Conservation (phyloP, 2,329 filamentous ascomycete species). For the Monosporascus cannonballus region DNA sequence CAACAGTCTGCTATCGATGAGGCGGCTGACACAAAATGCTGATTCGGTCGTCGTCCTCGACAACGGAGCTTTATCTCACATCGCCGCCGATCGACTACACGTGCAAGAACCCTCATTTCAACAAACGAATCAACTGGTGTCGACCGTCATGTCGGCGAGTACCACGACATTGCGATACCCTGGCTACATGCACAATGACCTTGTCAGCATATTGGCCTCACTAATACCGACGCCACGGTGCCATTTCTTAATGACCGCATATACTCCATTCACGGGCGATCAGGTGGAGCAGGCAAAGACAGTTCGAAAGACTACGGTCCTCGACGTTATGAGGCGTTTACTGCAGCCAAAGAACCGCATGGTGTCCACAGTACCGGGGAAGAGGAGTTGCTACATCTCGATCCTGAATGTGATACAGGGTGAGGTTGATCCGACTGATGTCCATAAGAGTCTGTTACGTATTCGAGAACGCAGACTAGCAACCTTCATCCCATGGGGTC, state of each 20-base stretch:
- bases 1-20: conserved; percentile 90
- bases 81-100: conserved; percentile 89
- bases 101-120: conserved; percentile 94
- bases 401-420: conserved; percentile 99
- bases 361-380: conserved; percentile 92
- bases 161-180: conserved; percentile 95
- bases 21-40: conserved; percentile 87
- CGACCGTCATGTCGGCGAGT: conserved; percentile 97
- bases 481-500: conserved; percentile 97
- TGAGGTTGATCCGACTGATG: conserved; percentile 94
- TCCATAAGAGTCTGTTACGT: conserved; percentile 94
- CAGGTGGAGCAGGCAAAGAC: conserved; percentile 97
- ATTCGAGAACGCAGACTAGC: conserved; percentile 92
- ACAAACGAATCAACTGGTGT: conserved; percentile 95
- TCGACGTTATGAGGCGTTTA: conserved; percentile 94
- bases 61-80: conserved; percentile 88
- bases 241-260: conserved; percentile 97
- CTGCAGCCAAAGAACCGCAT: conserved; percentile 98
- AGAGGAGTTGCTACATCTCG: conserved; percentile 98
- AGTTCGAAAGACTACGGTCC: conserved; percentile 92
- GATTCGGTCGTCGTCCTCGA: conserved; percentile 97
- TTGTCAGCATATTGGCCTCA: conserved; percentile 92
- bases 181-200: conserved; percentile 99
- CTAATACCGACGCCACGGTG: conserved; percentile 94
- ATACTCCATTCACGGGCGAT: conserved; percentile 95